Conservation (phyloP, 1,284 basidiomycete species). For the Tranzscheliella williamsii region DNA sequence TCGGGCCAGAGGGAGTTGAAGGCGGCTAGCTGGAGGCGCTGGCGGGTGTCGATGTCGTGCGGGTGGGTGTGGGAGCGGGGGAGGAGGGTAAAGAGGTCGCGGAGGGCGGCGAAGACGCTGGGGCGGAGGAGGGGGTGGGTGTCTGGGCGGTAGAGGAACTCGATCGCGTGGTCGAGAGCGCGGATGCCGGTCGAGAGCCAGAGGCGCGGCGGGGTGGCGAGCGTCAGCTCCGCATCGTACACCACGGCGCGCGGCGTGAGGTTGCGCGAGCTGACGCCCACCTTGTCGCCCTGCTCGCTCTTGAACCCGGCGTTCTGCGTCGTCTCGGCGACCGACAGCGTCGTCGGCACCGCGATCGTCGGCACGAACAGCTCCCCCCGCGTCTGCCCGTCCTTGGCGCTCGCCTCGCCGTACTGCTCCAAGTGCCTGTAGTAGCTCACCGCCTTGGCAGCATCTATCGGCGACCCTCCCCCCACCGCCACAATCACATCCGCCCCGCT, state of each 20-base stretch:
- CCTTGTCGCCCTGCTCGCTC: constrained; percentile 73
- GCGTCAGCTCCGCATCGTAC: constrained; percentile 75
- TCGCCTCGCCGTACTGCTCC: constrained; percentile 16
- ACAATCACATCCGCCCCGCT: constrained; percentile 67
- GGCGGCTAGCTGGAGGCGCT: constrained; percentile 73
- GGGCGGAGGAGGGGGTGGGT: constrained; percentile 67
- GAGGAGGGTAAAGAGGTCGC: constrained; percentile 75
- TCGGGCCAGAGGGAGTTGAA: constrained; percentile 76
- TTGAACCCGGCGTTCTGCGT: constrained; percentile 73
- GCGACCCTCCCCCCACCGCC: constrained; percentile 77
- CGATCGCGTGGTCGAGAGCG: constrained; percentile 77
- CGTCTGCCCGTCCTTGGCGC: constrained; percentile 9
- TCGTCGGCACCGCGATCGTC: constrained; percentile 75
- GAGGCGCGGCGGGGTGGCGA: constrained; percentile 73
- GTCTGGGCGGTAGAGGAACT: constrained; percentile 71
- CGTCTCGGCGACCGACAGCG: constrained; percentile 75
- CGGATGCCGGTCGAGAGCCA: constrained; percentile 70
- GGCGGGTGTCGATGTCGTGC: constrained; percentile 67
- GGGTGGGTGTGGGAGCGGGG: constrained; percentile 70
- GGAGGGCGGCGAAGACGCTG: constrained; percentile 61
- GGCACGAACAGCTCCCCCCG: constrained; percentile 57
- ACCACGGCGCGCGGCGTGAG: constrained; percentile 66
- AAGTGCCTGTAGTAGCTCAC: constrained; percentile 32
- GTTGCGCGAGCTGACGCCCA: constrained; percentile 64
- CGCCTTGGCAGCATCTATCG: constrained; percentile 70